Conservation (phyloP, 2,329 filamentous ascomycete species). For the Ophiosphaerella herpotricha region DNA sequence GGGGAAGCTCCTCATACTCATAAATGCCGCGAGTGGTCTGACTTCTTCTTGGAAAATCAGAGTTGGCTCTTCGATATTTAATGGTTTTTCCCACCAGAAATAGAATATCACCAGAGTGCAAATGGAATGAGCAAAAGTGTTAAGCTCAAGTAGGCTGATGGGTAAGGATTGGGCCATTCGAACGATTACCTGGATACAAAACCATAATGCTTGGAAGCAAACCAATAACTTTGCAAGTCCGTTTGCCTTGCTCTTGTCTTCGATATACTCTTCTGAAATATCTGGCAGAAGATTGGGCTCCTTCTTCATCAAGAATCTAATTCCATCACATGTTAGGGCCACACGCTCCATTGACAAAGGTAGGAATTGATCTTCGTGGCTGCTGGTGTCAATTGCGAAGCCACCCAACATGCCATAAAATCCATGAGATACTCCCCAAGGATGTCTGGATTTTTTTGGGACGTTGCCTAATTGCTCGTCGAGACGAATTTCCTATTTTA, state of each 20-base stretch:
- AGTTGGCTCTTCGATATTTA: constrained; percentile 13
- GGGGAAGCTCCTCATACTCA: too few relatives aligned
- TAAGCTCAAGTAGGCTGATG: constrained; percentile 61
- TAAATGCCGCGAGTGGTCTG: too few relatives aligned
- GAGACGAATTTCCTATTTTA: background rate
- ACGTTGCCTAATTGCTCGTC: background rate
- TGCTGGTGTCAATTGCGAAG: constrained; percentile 3
- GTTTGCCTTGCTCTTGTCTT: constrained; percentile 17
- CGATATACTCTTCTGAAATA: constrained; percentile 6
- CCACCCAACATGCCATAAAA: constrained; percentile 14
- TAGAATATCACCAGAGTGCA: constrained; percentile 32
- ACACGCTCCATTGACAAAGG: too few relatives aligned
- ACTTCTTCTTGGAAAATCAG: background rate
- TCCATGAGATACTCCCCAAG: constrained; percentile 11
- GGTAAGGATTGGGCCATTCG: constrained; percentile 15
- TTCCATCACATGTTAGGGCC: background rate
- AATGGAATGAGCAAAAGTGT: constrained; percentile 59
- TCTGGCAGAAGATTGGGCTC: constrained; percentile 2
- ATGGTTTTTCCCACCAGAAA: constrained; percentile 36
- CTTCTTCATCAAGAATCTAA: background rate
- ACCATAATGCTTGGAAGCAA: constrained; percentile 29
- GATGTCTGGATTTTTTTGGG: background rate
- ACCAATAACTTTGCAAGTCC: constrained; percentile 18
- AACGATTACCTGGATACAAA: constrained; percentile 23
- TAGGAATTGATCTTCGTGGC: background rate